phyloP scores from a whole-genome alignment of 2,329 filamentous ascomycete genomes.

The Pseudogymnoascus sp. region DNA sequence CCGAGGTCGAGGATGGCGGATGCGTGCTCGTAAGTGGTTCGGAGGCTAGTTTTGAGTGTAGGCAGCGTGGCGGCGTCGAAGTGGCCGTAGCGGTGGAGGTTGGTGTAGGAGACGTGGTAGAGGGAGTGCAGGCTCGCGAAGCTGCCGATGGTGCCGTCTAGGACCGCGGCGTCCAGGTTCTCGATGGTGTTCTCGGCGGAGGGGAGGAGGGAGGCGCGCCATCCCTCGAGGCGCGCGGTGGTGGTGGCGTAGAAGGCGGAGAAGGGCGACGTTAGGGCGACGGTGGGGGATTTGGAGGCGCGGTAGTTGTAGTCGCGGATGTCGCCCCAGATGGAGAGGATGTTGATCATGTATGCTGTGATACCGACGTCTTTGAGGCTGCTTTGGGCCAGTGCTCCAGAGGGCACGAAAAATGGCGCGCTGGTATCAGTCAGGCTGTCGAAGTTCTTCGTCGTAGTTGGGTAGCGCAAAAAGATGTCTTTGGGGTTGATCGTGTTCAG shows the following conservation, averaged over 20 bases:
- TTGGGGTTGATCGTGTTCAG: slow-evolving; percentile 50
- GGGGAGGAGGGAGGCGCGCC: slow-evolving; percentile 48
- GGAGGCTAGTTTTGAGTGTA: slow-evolving; percentile 37
- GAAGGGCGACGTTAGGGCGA: slow-evolving; percentile 24
- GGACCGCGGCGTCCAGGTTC: slow-evolving; percentile 49
- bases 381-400: slow-evolving; percentile 32
- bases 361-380: slow-evolving; percentile 33
- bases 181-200: slow-evolving; percentile 44
- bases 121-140: slow-evolving; percentile 58
- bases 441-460: slow-evolving; percentile 51
- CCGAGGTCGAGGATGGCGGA: slow-evolving; percentile 42
- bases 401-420: slow-evolving; percentile 52
- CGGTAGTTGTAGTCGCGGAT: slow-evolving; percentile 53
- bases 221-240: slow-evolving; percentile 45
- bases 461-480: slow-evolving; percentile 59
- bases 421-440: slow-evolving; percentile 49
- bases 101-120: slow-evolving; percentile 56
- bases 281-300: slow-evolving; percentile 35
- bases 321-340: slow-evolving; percentile 58
- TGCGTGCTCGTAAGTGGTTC: slow-evolving; percentile 43
- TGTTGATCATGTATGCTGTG: slow-evolving; percentile 53
- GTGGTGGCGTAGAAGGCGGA: slow-evolving; percentile 43
- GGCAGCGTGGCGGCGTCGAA: slow-evolving; percentile 34
- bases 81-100: slow-evolving; percentile 53
- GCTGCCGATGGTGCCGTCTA: slow-evolving; percentile 44